phyloP scores from a whole-genome alignment of 352 stramenopile species.

The Pelagophyceae sp. region DNA sequence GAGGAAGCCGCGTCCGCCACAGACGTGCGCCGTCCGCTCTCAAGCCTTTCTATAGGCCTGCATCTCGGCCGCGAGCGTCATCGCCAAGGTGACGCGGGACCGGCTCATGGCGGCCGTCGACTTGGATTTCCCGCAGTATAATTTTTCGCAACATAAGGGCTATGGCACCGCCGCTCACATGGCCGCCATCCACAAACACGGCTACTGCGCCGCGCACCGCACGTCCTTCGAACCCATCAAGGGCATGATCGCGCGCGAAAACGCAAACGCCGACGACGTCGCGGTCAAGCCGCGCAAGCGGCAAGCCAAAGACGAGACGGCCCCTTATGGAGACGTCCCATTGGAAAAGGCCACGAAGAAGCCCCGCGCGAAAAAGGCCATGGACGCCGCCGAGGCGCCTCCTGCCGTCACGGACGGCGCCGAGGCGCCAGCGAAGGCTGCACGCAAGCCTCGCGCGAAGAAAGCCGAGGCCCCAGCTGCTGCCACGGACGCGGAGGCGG shows the following conservation, averaged over 20 bases:
- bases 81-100: conserved; percentile 95
- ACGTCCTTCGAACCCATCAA: conserved; percentile 12
- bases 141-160: conserved; percentile 90
- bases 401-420: not conserved
- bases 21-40: no score
- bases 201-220: conserved; percentile 29
- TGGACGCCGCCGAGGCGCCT: not conserved
- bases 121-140: conserved; percentile 79
- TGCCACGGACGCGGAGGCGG: no score
- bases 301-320: not conserved
- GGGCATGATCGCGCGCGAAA: not conserved
- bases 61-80: conserved; percentile 93
- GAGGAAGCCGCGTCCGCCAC: no score
- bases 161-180: conserved; percentile 88
- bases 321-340: not conserved
- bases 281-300: not conserved
- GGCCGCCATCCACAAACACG: conserved; percentile 66
- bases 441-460: no score
- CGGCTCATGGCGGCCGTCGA: conserved; percentile 90
- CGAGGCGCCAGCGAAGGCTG: not conserved
- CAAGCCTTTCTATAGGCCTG: no score
- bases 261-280: not conserved
- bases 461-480: no score
- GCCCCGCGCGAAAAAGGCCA: not conserved
- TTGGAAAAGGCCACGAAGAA: not conserved